phyloP scores from a whole-genome alignment of 305 asterid species.

The Rubia tinctorum region DNA sequence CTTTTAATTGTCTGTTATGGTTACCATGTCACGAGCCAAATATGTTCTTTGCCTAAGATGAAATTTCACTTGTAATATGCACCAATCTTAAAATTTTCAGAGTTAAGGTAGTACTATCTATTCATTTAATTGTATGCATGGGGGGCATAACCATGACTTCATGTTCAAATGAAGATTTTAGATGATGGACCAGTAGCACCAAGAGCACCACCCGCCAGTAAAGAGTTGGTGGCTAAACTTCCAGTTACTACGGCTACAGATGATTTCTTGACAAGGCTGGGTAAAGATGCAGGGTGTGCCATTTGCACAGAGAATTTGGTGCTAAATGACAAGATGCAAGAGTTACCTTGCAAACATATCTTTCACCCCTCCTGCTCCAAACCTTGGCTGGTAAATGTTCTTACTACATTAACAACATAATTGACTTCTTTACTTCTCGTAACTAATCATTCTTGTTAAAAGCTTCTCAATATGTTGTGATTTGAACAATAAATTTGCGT shows the following conservation, averaged over 20 bases:
- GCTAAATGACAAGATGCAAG: slow-evolving; percentile 78
- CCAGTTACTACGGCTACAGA: slow-evolving; percentile 64
- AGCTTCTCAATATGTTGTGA: not conserved
- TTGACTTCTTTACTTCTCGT: not conserved
- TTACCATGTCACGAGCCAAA: not conserved
- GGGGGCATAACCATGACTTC: slow-evolving; percentile 11
- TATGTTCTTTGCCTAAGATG: not conserved
- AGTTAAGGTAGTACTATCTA: not conserved
- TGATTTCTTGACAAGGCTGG: slow-evolving; percentile 58
- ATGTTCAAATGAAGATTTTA: slow-evolving; percentile 41
- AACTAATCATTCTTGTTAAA: not conserved
- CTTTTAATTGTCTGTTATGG: not conserved
- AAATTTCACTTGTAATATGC: not conserved
- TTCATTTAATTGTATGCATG: not conserved
- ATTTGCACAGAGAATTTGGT: slow-evolving; percentile 85
- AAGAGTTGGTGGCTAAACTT: slow-evolving; percentile 90
- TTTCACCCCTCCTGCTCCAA: slow-evolving; percentile 98
- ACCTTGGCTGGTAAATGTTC: slow-evolving; percentile 89
- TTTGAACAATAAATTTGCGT: not conserved
- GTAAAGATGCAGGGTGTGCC: slow-evolving; percentile 75
- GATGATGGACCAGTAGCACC: slow-evolving; percentile 60
- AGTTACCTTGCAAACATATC: slow-evolving; percentile 87
- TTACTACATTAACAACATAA: not conserved
- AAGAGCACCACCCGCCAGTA: slow-evolving; percentile 93
- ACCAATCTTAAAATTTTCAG: not conserved